Evolutionary conservation across 2,329 filamentous ascomycete species (phyloP), one percentile per base, ranked within the genome.

Genomic region (Pleochaeta shiraiana): DNA sequence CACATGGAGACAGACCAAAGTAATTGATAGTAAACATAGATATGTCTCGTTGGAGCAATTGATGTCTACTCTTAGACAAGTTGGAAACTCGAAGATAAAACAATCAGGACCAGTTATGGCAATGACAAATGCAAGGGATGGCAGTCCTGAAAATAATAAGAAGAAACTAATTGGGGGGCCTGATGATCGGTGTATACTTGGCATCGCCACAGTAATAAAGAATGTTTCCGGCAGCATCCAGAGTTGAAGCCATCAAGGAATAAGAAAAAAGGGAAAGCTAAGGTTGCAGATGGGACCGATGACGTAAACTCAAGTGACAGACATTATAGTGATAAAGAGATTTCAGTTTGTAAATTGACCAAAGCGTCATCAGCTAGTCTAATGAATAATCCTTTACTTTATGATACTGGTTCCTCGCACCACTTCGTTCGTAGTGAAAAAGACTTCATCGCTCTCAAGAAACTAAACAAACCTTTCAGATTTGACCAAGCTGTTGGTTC

Each of bases 301-400:
- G 45, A 21, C 45, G 24, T n/a, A 11, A 11, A 11, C 19, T 19
- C 19, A 2, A 53, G 45, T 53, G 45, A 53, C n/a, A n/a, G n/a
- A n/a, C n/a, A n/a, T n/a, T n/a, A n/a, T 37, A 37, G 34, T 16
- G 16, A 16, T 37, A 16, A 37, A 37, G 34, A 16, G 16, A 37
- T 37, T 7, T 7, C 7, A 7, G 34, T 53, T 9, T n/a, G 14
- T n/a, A 59, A 31, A 9, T 30, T 59, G 12, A 9, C 24, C n/a
- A 59, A 26, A 59, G 53, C 53, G 12, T 16, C 28, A 9, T 9
- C 53, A 59, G 53, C 53, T 19, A 59, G 6, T 24, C n/a, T 30
- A 59, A 59, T 59, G 28, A n/a, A 50, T 12, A 59, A 59, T 21
- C 26, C 53, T 59, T 53, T 53, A 59, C 53, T 59, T 9, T 59